Evolutionary conservation across 176 grass and related monocot species (phyloP).

Genomic region (Coix lacrymajobi): DNA sequence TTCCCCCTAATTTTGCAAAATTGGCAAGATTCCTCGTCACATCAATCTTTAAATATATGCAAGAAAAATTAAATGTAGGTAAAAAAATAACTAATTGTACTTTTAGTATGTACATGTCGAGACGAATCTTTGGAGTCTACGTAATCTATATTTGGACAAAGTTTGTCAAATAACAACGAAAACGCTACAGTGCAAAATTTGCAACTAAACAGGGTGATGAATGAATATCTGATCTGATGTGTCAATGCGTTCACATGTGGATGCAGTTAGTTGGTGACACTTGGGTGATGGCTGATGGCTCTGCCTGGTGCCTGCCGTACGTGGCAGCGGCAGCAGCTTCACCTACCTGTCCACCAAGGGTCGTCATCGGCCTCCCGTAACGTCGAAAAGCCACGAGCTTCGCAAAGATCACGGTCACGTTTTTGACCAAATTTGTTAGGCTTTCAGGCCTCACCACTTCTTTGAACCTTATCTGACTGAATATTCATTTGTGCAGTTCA

Average conservation of each 20-base stretch:
- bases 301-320: neutral
- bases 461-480: neutral
- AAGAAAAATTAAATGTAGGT: no score
- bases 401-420: neutral
- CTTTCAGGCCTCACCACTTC: neutral
- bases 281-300: slow-evolving; percentile 29
- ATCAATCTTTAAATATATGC: no score
- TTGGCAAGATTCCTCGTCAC: no score
- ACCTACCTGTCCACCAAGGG: neutral
- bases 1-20: no score
- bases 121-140: no score
- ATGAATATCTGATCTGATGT: neutral
- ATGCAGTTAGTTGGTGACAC: neutral
- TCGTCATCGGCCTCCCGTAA: neutral
- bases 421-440: neutral
- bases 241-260: slow-evolving; percentile 1
- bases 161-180: neutral
- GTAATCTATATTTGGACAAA: no score
- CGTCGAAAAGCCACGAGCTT: neutral
- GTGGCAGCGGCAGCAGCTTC: neutral
- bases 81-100: no score
- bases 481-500: neutral
- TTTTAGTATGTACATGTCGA: no score
- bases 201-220: no score
- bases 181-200: no score